Base-by-base conservation (phyloP, 495 filamentous ascomycete species). In the Thermochaetoides thermophila region DNA sequence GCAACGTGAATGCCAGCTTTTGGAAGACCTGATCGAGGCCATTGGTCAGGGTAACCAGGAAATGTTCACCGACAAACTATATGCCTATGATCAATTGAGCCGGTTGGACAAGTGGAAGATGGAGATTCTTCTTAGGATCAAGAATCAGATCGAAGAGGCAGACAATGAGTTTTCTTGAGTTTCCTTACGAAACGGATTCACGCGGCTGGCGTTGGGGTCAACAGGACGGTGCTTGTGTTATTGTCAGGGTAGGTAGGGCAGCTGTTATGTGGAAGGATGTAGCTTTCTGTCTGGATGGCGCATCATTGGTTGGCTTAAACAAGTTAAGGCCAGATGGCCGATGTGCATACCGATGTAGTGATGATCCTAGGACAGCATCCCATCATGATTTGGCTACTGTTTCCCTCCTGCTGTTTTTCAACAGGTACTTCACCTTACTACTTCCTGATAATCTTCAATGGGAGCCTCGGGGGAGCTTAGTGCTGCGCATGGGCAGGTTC, bases 81-180 rank as follows among this genome's bases (percentile, higher is more conserved):
- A 78, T 59, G 72, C 81, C 43, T 94, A 64, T 49, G 81, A 93
- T 56, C 81, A 86, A 62, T 66, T 92, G 62, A 86, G 78, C 59
- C 82, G 84, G 61, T 60, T 94, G 47, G 84, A 92, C 49, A 84
- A 85, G 63, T 95, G 87, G 86, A 87, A 92, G 76, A 91, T 80
- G 35, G 84, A 78, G 23, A 67, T 94, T 23, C 57, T 93, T 31
- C 53, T 92, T 46, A 68, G 74, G 47, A 64, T 94, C 46, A 93
- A 94, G 72, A 74, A 74, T 47, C 66, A 60, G 32, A 86, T 91
- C 46, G 78, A 83, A 60, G 71, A 73, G 38, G 75, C 66, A 4
- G 84, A 87, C 37, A 63, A 64, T 36, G 63, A 68, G 45, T 68
- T 68, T 41, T 55, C 63, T 17, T 67, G 34, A 49, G 34, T 7